Base-by-base conservation (phyloP, 768 basidiomycete genomes). In the Coprinellus micaceus region DNA sequence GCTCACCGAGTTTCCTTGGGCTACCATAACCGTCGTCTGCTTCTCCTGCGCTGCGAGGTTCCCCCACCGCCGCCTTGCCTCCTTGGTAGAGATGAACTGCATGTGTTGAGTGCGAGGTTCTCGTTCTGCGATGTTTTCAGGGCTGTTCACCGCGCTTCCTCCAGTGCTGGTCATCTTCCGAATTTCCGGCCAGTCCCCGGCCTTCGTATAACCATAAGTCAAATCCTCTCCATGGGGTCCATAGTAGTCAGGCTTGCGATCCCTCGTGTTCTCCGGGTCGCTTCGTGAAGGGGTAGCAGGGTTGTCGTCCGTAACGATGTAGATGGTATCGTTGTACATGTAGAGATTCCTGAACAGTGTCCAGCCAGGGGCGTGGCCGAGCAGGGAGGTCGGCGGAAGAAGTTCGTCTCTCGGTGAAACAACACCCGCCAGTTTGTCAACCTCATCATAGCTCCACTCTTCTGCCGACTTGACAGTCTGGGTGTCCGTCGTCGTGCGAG, bases 281-380 rank as follows among this genome's bases (percentile, higher is more conserved):
- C 37, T 24, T n/a, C 12, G 41, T 11, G 53, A 46, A 25, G 53
- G 53, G 3, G 53, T 54, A 13, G 28, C 12, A 17, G 44, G 44
- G 37, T 9, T 11, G 22, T 44, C 44, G 44, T 39, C 66, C 1
- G 86, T 79, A 54, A 93, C 75, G 64, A 94, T 79, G 69, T 80
- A 84, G 45, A 93, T 78, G 0, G 91, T 92, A 7, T 89, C 89
- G 60, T 92, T 88, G 46, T 85, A 82, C 83, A 93, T 82, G 78
- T 95, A 95, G 3, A 95, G 66, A 66, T 93, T 85, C 25, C 80
- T 79, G 69, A 91, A 91, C 29, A 93, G 71, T 0, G 93, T 93
- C 91, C 92, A 94, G 39, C 92, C 91, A 26, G 85, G 85, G 4
- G 84, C 85, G 54, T 90, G 88, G 22, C 82, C 76, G 12, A 84